phyloP scores from a whole-genome alignment of 129 eudicot genomes.

The Pittosporum tobira region DNA sequence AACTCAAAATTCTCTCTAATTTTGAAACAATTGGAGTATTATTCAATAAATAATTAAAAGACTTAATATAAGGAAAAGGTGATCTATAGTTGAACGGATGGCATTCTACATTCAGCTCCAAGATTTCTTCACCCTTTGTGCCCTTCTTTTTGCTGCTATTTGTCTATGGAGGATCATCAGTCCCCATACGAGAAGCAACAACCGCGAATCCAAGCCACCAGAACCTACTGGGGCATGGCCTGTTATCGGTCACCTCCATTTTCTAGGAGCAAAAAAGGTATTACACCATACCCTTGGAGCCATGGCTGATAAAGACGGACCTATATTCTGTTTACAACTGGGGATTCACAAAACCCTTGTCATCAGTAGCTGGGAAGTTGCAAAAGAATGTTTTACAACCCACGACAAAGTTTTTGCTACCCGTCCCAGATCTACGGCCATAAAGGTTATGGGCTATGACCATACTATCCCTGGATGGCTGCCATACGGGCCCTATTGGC shows the following conservation, averaged over 20 bases:
- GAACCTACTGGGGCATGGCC: constrained; percentile 12
- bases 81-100: neutral
- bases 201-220: neutral
- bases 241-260: constrained; percentile 6
- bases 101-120: neutral
- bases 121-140: neutral
- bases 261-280: neutral
- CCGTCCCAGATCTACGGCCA: neutral
- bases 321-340: neutral
- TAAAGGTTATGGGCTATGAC: constrained; percentile 4
- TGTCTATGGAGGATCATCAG: neutral
- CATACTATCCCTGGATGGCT: constrained; percentile 14
- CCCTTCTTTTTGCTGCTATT: neutral
- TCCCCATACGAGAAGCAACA: neutral
- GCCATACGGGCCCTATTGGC: constrained; percentile 37
- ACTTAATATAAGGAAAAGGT: no score
- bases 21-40: no score
- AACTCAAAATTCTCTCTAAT: no score
- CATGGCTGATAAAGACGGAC: constrained; percentile 8
- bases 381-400: constrained; percentile 9
- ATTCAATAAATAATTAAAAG: no score
- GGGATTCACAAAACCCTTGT: neutral
- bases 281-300: neutral
- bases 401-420: constrained; percentile 3
- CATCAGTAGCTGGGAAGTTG: constrained; percentile 9